These are phyloP conservation scores for Crithidia expoeki DNA, from an alignment of 208 protist genomes.

Conservation along the genomic window DNA sequence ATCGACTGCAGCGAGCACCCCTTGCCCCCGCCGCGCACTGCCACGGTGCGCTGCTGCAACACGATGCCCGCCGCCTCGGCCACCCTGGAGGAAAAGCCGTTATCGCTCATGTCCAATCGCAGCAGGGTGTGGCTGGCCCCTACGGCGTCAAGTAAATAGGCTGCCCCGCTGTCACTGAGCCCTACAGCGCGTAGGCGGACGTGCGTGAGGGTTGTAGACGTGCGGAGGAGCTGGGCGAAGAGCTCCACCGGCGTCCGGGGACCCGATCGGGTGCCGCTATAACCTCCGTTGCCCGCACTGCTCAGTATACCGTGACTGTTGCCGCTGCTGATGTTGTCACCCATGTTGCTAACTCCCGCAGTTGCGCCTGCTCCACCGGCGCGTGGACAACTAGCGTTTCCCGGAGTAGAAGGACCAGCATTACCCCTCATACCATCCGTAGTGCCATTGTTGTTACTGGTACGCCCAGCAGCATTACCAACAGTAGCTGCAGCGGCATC, in stretches of 20 bases:
- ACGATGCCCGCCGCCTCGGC: slow-evolving; percentile 64
- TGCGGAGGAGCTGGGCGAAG: slow-evolving; percentile 64
- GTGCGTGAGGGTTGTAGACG: slow-evolving; percentile 50
- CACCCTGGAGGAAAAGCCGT: slow-evolving; percentile 59
- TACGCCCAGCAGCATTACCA: background rate
- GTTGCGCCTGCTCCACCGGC: no score
- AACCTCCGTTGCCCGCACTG: background rate
- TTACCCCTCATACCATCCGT: no score
- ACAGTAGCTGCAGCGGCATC: background rate
- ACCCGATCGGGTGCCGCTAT: slow-evolving; percentile 3
- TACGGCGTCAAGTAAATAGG: slow-evolving; percentile 60
- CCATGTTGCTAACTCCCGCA: slow-evolving; percentile 2
- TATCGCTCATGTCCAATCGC: slow-evolving; percentile 74
- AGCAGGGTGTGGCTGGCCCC: slow-evolving; percentile 49
- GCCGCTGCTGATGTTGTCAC: background rate
- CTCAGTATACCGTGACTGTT: background rate
- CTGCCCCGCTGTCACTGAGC: slow-evolving; percentile 51
- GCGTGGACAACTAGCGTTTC: no score
- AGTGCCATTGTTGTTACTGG: no score
- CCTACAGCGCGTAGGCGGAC: slow-evolving; percentile 64
- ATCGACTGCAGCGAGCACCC: slow-evolving; percentile 56
- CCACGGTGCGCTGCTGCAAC: slow-evolving; percentile 45
- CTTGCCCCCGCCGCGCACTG: slow-evolving; percentile 31
- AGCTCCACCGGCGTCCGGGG: slow-evolving; percentile 63
- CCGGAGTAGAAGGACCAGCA: no score